Evolutionary conservation across 2,329 filamentous ascomycete species (phyloP).

Genomic region (Fusarium odoratissimum): DNA sequence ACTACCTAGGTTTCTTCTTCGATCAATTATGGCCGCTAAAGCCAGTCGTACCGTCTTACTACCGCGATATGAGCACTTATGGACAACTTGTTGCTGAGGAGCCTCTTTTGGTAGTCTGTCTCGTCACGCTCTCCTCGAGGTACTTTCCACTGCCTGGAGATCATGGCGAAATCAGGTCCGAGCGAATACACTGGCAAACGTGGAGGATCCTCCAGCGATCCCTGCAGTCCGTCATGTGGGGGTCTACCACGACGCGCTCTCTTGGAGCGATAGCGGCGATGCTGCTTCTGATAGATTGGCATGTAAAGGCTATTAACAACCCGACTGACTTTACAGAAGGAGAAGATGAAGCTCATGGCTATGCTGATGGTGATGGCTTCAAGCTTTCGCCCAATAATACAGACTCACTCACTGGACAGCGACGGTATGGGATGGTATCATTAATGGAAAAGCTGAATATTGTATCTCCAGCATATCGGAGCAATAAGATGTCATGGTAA

Average conservation of each 20-base stretch:
- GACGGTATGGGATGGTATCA: slow-evolving; percentile 28
- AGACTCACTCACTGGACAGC: slow-evolving; percentile 16
- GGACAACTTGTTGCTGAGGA: slow-evolving; percentile 12
- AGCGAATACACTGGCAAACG: slow-evolving; percentile 31
- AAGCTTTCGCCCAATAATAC: neutral
- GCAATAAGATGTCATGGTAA: slow-evolving; percentile 36
- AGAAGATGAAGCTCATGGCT: slow-evolving; percentile 5
- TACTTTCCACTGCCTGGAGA: slow-evolving; percentile 10
- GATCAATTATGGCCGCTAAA: slow-evolving; percentile 24
- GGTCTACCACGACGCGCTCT: slow-evolving; percentile 17
- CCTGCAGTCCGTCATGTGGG: slow-evolving; percentile 29
- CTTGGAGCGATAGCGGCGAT: slow-evolving; percentile 24
- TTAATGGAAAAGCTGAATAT: slow-evolving; percentile 34
- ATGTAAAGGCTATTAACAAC: slow-evolving; percentile 34
- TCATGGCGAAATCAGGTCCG: slow-evolving; percentile 22
- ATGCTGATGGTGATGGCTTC: neutral
- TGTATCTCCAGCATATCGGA: slow-evolving; percentile 29
- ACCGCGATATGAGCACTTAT: slow-evolving; percentile 5
- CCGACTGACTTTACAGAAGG: slow-evolving; percentile 30
- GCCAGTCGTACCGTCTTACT: slow-evolving; percentile 19
- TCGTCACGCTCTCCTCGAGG: slow-evolving; percentile 25
- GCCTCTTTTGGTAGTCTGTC: slow-evolving; percentile 17
- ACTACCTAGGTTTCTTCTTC: slow-evolving; percentile 27
- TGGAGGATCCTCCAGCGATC: slow-evolving; percentile 24
- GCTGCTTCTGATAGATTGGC: slow-evolving; percentile 30